Percentiles rank a stretch among this genome's conserved stretches.
phyloP scores from a whole-genome alignment of 768 basidiomycete species.

The Chalciporus sphaerocephalus region DNA sequence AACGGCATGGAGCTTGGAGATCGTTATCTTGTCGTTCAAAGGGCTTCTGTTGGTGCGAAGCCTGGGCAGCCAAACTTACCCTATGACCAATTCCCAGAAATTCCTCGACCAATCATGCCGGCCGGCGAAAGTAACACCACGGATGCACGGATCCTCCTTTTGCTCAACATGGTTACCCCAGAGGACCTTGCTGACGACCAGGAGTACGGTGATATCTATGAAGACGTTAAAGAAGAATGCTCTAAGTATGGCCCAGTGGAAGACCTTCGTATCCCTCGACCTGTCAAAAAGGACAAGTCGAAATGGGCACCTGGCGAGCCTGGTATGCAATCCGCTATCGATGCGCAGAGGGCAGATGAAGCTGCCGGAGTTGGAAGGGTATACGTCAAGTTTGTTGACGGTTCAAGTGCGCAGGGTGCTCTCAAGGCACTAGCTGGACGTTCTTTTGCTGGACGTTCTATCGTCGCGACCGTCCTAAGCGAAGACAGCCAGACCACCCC shows the following conservation, averaged over 20 bases:
- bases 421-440: conserved; percentile 87
- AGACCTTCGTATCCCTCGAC: conserved; percentile 85
- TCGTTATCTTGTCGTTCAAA: conserved; percentile 91
- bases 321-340: conserved; percentile 55
- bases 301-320: conserved; percentile 68
- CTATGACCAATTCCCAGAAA: conserved; percentile 76
- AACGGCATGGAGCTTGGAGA: conserved; percentile 99
- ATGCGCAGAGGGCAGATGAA: conserved; percentile 75
- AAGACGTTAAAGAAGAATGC: conserved; percentile 92
- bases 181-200: conserved; percentile 88
- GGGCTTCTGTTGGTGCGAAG: conserved; percentile 92
- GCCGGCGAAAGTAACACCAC: conserved; percentile 59
- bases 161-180: conserved; percentile 97
- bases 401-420: conserved; percentile 61
- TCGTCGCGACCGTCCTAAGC: conserved; percentile 77
- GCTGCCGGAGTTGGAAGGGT: conserved; percentile 92
- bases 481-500: conserved; percentile 85
- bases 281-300: conserved; percentile 78
- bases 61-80: conserved; percentile 63
- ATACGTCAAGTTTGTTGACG: conserved; percentile 79
- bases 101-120: conserved; percentile 85
- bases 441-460: conserved; percentile 81
- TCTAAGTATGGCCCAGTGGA: conserved; percentile 74
- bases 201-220: conserved; percentile 91
- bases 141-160: conserved; percentile 83